These are phyloP conservation scores for Candida freyschussii DNA, from an alignment of 1,139 yeast genomes.

Conservation along the genomic window DNA sequence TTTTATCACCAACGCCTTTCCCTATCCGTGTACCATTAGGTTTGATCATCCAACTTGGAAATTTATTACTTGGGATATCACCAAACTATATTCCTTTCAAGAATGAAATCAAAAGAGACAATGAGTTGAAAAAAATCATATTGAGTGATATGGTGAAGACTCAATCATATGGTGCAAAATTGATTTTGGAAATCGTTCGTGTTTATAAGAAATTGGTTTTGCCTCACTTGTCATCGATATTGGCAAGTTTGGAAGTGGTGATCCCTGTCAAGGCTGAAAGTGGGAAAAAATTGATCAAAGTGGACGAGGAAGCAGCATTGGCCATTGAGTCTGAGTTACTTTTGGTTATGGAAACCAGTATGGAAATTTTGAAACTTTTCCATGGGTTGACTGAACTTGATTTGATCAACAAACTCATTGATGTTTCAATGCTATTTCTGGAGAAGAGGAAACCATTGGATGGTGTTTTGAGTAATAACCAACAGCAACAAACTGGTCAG, in stretches of 20 bases:
- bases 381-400: slow-evolving; percentile 30
- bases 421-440: slow-evolving; percentile 29
- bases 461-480: slow-evolving; percentile 23
- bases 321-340: slow-evolving; percentile 28
- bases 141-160: slow-evolving; percentile 37
- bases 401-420: slow-evolving; percentile 32
- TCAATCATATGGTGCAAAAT: slow-evolving; percentile 40
- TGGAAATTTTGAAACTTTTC: slow-evolving; percentile 27
- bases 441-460: slow-evolving; percentile 30
- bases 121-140: slow-evolving; percentile 38
- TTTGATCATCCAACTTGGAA: slow-evolving; percentile 41
- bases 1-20: slow-evolving; percentile 42
- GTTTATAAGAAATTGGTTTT: slow-evolving; percentile 42
- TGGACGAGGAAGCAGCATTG: slow-evolving; percentile 19
- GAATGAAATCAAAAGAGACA: slow-evolving; percentile 53
- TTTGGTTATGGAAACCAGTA: slow-evolving; percentile 22
- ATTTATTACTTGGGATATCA: slow-evolving; percentile 49
- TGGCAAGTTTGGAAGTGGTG: slow-evolving; percentile 49
- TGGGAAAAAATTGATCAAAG: slow-evolving; percentile 21
- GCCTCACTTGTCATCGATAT: slow-evolving; percentile 44
- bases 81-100: slow-evolving; percentile 49
- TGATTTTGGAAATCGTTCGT: slow-evolving; percentile 37
- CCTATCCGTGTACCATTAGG: slow-evolving; percentile 55
- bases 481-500: slow-evolving; percentile 13
- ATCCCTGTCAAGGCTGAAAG: slow-evolving; percentile 38